These are phyloP conservation scores for Carex scoparia DNA, from an alignment of 176 grass and related monocot species.

Conservation along the genomic window DNA sequence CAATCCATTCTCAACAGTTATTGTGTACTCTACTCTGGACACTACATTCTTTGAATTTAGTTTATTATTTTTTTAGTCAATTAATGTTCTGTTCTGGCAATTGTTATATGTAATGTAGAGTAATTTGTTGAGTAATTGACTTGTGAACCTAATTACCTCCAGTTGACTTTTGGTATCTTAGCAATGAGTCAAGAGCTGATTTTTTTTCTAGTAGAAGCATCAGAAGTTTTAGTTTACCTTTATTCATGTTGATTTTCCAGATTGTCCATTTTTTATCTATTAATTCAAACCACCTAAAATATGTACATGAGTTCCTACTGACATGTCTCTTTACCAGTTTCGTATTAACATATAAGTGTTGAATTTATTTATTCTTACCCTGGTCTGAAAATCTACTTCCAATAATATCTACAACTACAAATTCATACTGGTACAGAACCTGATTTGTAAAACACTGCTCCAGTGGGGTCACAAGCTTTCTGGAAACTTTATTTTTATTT, in stretches of 20 bases:
- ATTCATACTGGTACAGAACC: background rate
- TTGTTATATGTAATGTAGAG: background rate
- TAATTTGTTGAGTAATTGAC: background rate
- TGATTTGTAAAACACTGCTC: background rate
- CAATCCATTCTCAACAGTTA: background rate
- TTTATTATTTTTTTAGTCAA: background rate
- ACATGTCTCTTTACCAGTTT: background rate
- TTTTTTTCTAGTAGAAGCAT: background rate
- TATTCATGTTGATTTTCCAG: background rate
- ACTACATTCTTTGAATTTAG: background rate
- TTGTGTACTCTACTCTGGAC: background rate
- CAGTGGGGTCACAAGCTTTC: background rate
- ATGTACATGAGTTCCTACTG: background rate
- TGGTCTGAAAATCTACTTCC: background rate
- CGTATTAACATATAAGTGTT: background rate
- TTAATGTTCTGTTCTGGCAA: background rate
- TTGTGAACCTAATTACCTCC: background rate
- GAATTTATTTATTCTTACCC: background rate
- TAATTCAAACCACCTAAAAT: background rate
- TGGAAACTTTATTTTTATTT: background rate
- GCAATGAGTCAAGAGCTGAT: background rate
- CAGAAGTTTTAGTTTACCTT: background rate
- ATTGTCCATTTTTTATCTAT: background rate
- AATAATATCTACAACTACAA: background rate
- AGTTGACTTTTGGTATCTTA: background rate